Evolutionary conservation across 352 stramenopile species (phyloP).

Genomic region (Pythium volutum): DNA sequence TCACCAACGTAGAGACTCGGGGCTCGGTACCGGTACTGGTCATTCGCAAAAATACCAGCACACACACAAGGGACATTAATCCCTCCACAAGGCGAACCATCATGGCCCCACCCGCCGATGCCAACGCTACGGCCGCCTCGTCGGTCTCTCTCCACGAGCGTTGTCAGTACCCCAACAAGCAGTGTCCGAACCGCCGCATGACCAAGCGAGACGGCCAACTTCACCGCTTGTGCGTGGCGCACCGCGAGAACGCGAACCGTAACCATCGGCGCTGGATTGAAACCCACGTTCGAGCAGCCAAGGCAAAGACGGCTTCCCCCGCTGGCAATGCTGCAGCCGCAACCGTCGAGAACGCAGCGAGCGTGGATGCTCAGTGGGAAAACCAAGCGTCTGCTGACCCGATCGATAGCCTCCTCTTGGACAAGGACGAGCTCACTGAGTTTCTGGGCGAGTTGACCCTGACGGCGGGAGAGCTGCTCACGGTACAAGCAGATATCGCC

Average conservation of each 20-base stretch:
- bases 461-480: background rate
- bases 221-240: slow-evolving; percentile 2
- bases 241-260: background rate
- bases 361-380: background rate
- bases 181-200: background rate
- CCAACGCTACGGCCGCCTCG: background rate
- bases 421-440: background rate
- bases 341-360: background rate
- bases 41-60: no score
- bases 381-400: no score
- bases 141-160: background rate
- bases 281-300: background rate
- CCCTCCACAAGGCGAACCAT: background rate
- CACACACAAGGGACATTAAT: no score
- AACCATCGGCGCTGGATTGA: slow-evolving; percentile 4
- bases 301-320: background rate
- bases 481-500: background rate
- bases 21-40: no score
- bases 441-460: background rate
- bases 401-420: background rate
- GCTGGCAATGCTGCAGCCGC: background rate
- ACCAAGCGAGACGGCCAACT: slow-evolving; percentile 8
- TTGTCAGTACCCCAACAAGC: slow-evolving; percentile 12
- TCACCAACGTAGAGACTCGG: no score
- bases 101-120: background rate